phyloP scores from a whole-genome alignment of 352 stramenopile species.

The Globisporangium middletonii region DNA sequence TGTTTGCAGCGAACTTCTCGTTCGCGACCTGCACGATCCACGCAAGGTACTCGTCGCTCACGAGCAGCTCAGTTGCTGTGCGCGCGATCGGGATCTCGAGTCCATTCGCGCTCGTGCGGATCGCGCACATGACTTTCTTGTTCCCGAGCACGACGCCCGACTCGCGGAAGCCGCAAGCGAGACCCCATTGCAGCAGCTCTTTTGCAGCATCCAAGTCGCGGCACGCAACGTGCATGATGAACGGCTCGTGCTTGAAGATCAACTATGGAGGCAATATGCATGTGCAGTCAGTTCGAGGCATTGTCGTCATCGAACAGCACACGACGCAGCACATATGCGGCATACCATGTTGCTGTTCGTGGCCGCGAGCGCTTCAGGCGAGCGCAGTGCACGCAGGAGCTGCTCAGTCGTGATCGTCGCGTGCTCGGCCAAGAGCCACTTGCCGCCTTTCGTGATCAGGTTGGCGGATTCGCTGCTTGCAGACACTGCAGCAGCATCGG shows the following conservation, averaged over 20 bases:
- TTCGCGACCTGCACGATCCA: constrained; percentile 81
- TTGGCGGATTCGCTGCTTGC: constrained; percentile 19
- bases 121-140: constrained; percentile 88
- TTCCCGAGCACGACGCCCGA: constrained; percentile 86
- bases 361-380: constrained; percentile 16
- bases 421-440: constrained; percentile 86
- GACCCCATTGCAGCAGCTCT: constrained; percentile 73
- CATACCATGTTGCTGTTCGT: constrained; percentile 63
- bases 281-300: background rate
- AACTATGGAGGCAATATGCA: constrained; percentile 19
- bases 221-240: constrained; percentile 91
- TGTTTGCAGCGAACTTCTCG: constrained; percentile 80
- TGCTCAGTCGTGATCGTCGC: constrained; percentile 61
- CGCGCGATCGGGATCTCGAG: constrained; percentile 85
- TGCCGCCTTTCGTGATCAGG: constrained; percentile 85
- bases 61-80: constrained; percentile 37
- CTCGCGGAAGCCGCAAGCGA: constrained; percentile 83
- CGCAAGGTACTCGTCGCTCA: constrained; percentile 58
- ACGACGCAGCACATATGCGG: background rate
- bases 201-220: constrained; percentile 73
- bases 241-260: constrained; percentile 89
- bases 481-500: background rate
- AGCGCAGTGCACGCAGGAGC: constrained; percentile 42
- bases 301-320: background rate
- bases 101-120: constrained; percentile 82